phyloP scores from a whole-genome alignment of 371 early-diverging fungal genomes.

The Haplosporangium sp. region DNA sequence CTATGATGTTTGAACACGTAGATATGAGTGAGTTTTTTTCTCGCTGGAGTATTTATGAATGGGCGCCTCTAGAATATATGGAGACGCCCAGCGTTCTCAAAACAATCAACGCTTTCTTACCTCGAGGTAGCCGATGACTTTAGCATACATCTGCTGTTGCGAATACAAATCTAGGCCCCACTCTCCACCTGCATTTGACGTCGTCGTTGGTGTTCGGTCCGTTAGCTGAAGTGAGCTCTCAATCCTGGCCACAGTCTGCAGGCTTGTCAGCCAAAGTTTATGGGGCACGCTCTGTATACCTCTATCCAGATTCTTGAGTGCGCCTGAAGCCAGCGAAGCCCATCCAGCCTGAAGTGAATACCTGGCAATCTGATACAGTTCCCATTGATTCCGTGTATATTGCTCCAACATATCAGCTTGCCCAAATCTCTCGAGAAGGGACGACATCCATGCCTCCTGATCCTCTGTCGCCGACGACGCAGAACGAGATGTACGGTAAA shows the following conservation, averaged over 20 bases:
- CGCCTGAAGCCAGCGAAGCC: conserved; percentile 32
- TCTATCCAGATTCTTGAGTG: conserved; percentile 24
- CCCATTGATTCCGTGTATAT: conserved; percentile 36
- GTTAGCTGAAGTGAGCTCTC: conserved; percentile 35
- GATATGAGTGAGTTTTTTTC: not conserved
- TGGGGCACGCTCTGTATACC: conserved; percentile 23
- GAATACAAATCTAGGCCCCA: conserved; percentile 27
- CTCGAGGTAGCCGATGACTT: conserved; percentile 36
- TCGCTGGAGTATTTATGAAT: not conserved
- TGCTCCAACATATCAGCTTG: conserved; percentile 19
- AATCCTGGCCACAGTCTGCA: conserved; percentile 32
- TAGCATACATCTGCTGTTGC: conserved; percentile 41
- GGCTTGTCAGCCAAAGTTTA: conserved; percentile 26
- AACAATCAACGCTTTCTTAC: too few species aligned
- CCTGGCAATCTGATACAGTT: conserved; percentile 36
- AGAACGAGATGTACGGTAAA: conserved; percentile 1
- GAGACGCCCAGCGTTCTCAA: too few species aligned
- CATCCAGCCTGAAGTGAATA: conserved; percentile 45
- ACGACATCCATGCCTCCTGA: conserved; percentile 18
- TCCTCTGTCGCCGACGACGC: not conserved
- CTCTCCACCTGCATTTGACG: not conserved
- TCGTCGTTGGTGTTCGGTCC: not conserved
- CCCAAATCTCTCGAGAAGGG: conserved; percentile 26
- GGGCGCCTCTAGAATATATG: not conserved
- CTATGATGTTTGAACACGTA: not conserved